A percentile compares a stretch with the other conserved stretches of the same genome.
Evolutionary conservation across 805 yeast species (phyloP).

Genomic region (Sporopachydermia lactativora): DNA sequence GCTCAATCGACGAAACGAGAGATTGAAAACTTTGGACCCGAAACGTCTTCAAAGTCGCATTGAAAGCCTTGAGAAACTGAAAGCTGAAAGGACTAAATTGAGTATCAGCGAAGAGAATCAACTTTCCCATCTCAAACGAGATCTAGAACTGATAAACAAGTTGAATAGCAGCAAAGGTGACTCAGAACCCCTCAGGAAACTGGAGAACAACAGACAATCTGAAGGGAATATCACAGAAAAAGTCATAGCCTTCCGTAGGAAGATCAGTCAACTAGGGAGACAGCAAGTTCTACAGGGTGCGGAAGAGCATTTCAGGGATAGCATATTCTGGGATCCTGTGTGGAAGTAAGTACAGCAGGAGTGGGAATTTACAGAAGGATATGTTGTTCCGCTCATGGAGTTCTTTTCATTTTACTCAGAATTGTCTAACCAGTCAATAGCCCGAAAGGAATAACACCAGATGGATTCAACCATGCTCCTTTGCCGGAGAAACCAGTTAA

Average conservation of each 20-base stretch:
- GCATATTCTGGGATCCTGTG: conserved; percentile 52
- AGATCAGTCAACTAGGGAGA: conserved; percentile 11
- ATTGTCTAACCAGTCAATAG: conserved; percentile 3
- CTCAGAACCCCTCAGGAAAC: too few species aligned
- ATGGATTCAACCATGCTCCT: conserved; percentile 15
- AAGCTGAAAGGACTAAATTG: conserved; percentile 19
- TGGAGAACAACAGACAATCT: too few species aligned
- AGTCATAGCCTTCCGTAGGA: not conserved
- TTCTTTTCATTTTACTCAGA: conserved; percentile 3
- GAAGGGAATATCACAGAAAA: not conserved
- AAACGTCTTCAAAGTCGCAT: conserved; percentile 11
- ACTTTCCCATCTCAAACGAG: conserved; percentile 23
- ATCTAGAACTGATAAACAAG: conserved; percentile 23
- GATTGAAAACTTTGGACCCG: conserved; percentile 15
- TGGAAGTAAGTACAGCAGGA: conserved; percentile 25
- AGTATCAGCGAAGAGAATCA: conserved; percentile 21
- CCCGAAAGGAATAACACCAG: conserved; percentile 42
- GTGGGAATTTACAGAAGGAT: not conserved
- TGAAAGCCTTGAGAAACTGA: conserved; percentile 14
- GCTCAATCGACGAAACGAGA: conserved; percentile 12
- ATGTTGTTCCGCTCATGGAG: not conserved
- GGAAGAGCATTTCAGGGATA: conserved; percentile 17
- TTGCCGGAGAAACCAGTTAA: conserved; percentile 18
- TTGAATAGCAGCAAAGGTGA: not conserved
- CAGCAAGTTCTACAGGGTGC: conserved; percentile 14